Percentiles rank a stretch among this genome's conserved stretches.
Conservation (phyloP, 2,329 filamentous ascomycete genomes). For the Nemania sp. region DNA sequence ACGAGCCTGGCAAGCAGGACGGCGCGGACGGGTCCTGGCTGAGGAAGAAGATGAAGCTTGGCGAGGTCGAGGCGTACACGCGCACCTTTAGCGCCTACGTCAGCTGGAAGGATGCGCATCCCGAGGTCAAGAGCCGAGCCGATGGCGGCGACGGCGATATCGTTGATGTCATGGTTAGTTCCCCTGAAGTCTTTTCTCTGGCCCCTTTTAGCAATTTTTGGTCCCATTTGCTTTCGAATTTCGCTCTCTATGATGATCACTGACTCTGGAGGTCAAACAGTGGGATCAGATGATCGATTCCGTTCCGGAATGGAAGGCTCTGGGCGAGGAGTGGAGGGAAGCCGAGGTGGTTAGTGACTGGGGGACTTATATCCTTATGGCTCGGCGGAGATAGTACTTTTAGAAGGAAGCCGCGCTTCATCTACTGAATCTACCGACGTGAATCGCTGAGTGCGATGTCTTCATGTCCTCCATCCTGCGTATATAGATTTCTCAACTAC, state of each 20-base stretch:
- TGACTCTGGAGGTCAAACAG: too few species aligned
- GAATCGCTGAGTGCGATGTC: too few species aligned
- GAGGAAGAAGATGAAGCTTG: constrained; percentile 57
- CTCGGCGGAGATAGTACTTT: constrained; percentile 46
- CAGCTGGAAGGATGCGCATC: constrained; percentile 62
- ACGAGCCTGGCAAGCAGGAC: constrained; percentile 56
- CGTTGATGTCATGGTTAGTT: constrained; percentile 64
- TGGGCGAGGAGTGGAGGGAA: constrained; percentile 56
- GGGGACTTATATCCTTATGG: constrained; percentile 64
- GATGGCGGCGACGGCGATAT: constrained; percentile 64
- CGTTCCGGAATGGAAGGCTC: constrained; percentile 57
- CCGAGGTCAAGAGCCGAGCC: constrained; percentile 51
- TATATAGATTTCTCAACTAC: too few species aligned
- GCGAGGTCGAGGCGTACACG: constrained; percentile 63
- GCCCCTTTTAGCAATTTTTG: too few species aligned
- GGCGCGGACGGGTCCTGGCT: constrained; percentile 52
- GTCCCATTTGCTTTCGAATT: too few species aligned
- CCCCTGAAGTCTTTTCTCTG: too few species aligned
- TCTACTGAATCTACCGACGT: too few species aligned
- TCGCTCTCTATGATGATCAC: too few species aligned
- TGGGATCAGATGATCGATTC: constrained; percentile 60
- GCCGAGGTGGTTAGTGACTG: constrained; percentile 62
- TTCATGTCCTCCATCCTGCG: too few species aligned
- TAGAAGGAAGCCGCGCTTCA: not conserved
- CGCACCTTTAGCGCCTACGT: constrained; percentile 64